Evolutionary conservation across 202 grass and related monocot species (phyloP), one percentile per base, ranked within the genome.

Genomic region (Schoenoplectus triqueter): DNA sequence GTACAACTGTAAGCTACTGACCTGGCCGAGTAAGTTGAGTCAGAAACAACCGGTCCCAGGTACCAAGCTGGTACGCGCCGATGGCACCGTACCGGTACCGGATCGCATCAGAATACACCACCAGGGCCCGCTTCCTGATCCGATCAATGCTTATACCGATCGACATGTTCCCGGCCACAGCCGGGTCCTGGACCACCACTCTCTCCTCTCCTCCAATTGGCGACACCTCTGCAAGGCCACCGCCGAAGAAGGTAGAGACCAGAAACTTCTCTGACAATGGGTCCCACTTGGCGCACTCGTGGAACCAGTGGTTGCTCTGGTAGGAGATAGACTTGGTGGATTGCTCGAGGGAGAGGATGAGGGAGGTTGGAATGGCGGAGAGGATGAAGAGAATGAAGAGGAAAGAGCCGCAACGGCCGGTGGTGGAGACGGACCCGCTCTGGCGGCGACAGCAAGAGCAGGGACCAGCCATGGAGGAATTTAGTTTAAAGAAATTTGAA

Each of bases 201-300:
- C 85, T 87, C 90, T 98, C 92, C 80, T 84, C 85, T n/a, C 31
- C 77, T 46, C 56, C 86, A 7, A 18, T 72, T 15, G 9, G 49
- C 50, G 86, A 54, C 84, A 98, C 70, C 91, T 90, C 88, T 48
- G 83, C 90, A 49, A 98, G 84, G 50, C 89, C 86, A 42, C 63
- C 88, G 81, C 90, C 85, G 76, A 84, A 81, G 84, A 92, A 76
- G 46, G 87, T 95, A 73, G 93, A 91, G 71, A 49, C 91, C 44
- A 98, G 78, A 88, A 98, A 95, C 47, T 89, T 82, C 40, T 74
- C 84, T 44, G 85, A 84, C 10, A 87, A 75, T 5, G 89, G 75
- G 81, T 98, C 95, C 95, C 93, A 98, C 88, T 98, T 98, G 90
- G 93, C 91, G 89, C 95, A 98, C 87, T 98, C 93, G 81, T 89